These are phyloP conservation scores for Ministeria vibrans DNA, from an alignment of 78 protist species.

Conservation along the genomic window DNA sequence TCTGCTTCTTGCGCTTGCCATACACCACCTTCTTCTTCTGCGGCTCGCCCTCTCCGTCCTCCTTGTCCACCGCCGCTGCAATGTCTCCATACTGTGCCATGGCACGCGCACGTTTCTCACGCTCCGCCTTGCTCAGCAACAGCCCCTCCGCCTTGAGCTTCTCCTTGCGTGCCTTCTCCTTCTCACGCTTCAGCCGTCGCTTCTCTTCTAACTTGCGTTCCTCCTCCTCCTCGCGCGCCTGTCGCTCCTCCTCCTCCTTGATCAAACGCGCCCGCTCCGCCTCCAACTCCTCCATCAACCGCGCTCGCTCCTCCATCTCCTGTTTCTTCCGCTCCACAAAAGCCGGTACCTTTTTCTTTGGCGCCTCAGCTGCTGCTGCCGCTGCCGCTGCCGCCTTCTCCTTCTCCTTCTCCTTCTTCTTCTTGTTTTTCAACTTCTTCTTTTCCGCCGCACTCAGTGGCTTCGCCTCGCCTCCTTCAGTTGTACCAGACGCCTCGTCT, in stretches of 20 bases:
- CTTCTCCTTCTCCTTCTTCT: conserved; percentile 1
- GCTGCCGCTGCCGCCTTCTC: not conserved
- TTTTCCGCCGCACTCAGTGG: not conserved
- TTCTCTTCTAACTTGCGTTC: not conserved
- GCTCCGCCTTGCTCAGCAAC: not conserved
- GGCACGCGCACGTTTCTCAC: not conserved
- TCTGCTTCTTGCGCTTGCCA: too few relatives aligned
- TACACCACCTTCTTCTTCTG: not conserved
- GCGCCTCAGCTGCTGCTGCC: not conserved
- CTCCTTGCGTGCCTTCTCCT: conserved; percentile 22
- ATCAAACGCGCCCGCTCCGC: not conserved
- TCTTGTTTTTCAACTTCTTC: not conserved
- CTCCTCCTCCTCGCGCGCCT: not conserved
- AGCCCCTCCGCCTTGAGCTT: not conserved
- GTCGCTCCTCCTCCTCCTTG: not conserved
- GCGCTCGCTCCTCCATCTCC: not conserved
- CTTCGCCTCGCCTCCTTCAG: not conserved
- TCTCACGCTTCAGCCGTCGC: not conserved
- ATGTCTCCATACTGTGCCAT: not conserved
- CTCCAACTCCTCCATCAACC: not conserved
- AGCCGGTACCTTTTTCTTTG: not conserved
- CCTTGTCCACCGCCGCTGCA: not conserved
- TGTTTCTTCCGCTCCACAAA: conserved; percentile 8
- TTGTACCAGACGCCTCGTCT: not conserved
- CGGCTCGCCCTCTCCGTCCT: not conserved